Conservation (phyloP, 768 basidiomycete genomes). For the Mycena indigotica region DNA sequence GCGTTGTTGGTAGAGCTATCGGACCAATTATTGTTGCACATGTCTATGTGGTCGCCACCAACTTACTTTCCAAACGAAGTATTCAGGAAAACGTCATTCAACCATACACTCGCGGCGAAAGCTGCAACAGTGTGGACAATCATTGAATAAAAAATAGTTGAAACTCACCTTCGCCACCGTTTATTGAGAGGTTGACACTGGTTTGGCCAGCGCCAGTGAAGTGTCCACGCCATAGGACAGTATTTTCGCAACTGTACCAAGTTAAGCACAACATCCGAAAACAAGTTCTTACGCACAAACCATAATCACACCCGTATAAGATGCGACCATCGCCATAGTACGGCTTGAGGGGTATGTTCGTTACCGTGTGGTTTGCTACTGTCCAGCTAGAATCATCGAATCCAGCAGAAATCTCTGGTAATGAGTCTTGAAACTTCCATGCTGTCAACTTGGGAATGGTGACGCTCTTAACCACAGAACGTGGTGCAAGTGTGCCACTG, state of each 20-base stretch:
- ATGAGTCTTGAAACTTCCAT: conserved; percentile 75
- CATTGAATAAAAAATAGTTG: not conserved
- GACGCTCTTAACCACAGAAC: conserved; percentile 32
- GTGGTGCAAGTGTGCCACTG: conserved; percentile 42
- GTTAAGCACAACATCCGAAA: conserved; percentile 7
- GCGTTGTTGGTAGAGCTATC: conserved; percentile 67
- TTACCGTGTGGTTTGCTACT: conserved; percentile 65
- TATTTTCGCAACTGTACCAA: conserved; percentile 70
- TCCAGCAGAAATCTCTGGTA: conserved; percentile 62
- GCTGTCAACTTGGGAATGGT: conserved; percentile 50
- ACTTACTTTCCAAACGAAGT: conserved; percentile 78
- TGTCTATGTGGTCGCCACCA: conserved; percentile 11
- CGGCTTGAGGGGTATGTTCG: conserved; percentile 72
- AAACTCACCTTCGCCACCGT: conserved; percentile 70
- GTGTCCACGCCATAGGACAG: conserved; percentile 81
- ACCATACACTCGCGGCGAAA: conserved; percentile 82
- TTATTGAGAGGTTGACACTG: conserved; percentile 74
- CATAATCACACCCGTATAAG: conserved; percentile 88
- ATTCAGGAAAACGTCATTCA: conserved; percentile 70
- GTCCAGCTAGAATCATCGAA: conserved; percentile 71
- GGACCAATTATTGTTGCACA: not conserved
- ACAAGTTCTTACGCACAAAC: conserved; percentile 61
- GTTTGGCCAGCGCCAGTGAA: conserved; percentile 69
- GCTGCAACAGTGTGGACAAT: conserved; percentile 39
- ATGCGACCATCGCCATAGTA: conserved; percentile 74